Percentiles rank a stretch among this genome's conserved stretches.
phyloP scores from a whole-genome alignment of 306 rosid genomes.

The Corylus avellana region DNA sequence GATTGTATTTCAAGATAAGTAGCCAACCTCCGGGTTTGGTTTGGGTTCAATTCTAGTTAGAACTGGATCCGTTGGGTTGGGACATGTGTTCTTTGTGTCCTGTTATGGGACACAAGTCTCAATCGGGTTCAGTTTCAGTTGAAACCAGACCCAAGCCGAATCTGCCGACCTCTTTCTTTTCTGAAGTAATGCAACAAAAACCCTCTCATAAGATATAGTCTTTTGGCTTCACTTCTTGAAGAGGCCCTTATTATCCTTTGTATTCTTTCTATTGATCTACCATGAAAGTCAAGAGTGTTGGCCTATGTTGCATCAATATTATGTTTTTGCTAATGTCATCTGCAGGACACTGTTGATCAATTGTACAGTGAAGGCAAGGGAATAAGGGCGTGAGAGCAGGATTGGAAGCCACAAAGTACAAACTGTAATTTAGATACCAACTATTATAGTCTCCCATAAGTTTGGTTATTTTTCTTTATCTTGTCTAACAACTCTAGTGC shows the following conservation, averaged over 20 bases:
- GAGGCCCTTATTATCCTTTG: neutral
- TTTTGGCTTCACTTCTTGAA: no score
- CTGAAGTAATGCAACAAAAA: no score
- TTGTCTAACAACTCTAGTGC: neutral
- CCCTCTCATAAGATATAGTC: no score
- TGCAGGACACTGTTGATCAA: constrained; percentile 65
- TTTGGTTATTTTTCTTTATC: neutral
- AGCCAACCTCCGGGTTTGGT: no score
- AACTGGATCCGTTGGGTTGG: no score
- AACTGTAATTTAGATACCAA: constrained; percentile 5
- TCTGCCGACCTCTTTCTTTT: no score
- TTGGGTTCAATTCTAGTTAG: no score
- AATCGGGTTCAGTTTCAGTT: no score
- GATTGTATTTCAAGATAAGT: no score
- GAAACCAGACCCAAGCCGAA: no score
- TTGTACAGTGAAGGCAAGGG: constrained; percentile 70
- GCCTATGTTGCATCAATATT: neutral
- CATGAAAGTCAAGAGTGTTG: neutral
- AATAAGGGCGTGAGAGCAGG: constrained; percentile 27
- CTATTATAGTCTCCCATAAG: constrained; percentile 11
- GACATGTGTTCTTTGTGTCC: no score
- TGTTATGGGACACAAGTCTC: no score
- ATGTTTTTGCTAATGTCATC: constrained; percentile 5
- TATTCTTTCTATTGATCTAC: neutral
- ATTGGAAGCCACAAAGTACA: neutral